These are phyloP conservation scores for Lichenothelia convexa DNA, from an alignment of 495 filamentous ascomycete genomes.

Conservation along the genomic window DNA sequence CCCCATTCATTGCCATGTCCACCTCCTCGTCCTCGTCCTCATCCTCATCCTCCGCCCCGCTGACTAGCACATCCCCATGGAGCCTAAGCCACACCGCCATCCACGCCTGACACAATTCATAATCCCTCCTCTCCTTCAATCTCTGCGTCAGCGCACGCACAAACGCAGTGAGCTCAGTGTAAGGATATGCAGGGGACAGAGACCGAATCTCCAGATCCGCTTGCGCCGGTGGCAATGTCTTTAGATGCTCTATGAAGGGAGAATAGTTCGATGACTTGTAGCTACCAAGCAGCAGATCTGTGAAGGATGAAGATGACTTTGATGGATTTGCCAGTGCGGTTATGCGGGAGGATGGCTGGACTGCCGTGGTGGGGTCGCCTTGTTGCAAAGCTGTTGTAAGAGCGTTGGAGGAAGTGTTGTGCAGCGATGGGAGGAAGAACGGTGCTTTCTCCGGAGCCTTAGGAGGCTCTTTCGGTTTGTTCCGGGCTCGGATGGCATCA, in stretches of 20 bases:
- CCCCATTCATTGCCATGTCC: no score
- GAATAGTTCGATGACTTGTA: constrained; percentile 15
- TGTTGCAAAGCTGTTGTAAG: neutral
- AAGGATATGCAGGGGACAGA: constrained; percentile 31
- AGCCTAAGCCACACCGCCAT: constrained; percentile 78
- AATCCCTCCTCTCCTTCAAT: constrained; percentile 51
- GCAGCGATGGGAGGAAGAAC: constrained; percentile 74
- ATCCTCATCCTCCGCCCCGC: no score
- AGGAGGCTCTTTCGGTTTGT: constrained; percentile 81
- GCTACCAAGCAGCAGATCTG: constrained; percentile 33
- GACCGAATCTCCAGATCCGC: constrained; percentile 82
- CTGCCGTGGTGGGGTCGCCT: constrained; percentile 23
- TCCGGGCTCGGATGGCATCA: constrained; percentile 76
- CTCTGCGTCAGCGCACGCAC: constrained; percentile 54
- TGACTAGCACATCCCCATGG: constrained; percentile 41
- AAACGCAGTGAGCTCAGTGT: constrained; percentile 44
- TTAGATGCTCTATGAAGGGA: constrained; percentile 54
- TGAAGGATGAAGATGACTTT: constrained; percentile 18
- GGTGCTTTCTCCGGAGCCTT: constrained; percentile 88
- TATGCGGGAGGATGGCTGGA: constrained; percentile 25
- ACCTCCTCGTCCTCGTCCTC: no score
- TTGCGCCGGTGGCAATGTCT: constrained; percentile 43
- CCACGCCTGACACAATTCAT: constrained; percentile 89
- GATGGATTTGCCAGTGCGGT: constrained; percentile 1
- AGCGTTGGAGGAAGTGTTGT: constrained; percentile 7